These are phyloP conservation scores for Neurospora discreta DNA, from an alignment of 495 filamentous ascomycete species.

Conservation along the genomic window DNA sequence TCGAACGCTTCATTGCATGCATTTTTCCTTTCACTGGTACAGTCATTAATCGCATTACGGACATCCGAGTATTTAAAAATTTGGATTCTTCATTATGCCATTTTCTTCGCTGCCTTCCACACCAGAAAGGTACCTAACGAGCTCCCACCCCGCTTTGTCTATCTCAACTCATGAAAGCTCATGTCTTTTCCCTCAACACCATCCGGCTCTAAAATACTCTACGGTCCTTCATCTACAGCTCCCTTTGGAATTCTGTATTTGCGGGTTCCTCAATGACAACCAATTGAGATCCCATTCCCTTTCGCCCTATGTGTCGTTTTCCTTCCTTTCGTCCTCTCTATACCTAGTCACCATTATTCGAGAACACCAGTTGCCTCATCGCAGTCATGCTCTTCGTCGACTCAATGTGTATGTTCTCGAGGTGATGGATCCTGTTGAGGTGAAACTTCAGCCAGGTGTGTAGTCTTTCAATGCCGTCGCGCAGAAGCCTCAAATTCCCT, in stretches of 20 bases:
- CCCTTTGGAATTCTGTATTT: too few species aligned
- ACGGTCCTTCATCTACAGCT: not conserved
- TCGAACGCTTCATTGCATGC: not conserved
- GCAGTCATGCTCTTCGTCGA: not conserved
- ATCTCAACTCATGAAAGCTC: not conserved
- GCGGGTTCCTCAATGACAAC: too few species aligned
- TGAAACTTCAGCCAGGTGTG: not conserved
- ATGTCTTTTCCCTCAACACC: not conserved
- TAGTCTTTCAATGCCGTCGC: not conserved
- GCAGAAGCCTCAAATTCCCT: not conserved
- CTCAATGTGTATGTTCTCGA: not conserved
- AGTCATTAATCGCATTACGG: not conserved
- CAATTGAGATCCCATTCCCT: too few species aligned
- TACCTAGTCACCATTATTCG: not conserved
- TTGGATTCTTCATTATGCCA: not conserved
- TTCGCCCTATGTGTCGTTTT: too few species aligned
- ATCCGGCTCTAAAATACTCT: not conserved
- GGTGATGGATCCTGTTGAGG: not conserved
- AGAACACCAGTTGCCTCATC: not conserved
- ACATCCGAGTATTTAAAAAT: not conserved
- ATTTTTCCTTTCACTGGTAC: not conserved
- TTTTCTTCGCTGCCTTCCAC: not conserved
- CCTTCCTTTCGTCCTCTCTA: not conserved
- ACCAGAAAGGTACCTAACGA: not conserved
- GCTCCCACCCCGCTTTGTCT: not conserved